phyloP scores from a whole-genome alignment of 2,329 filamentous ascomycete species.

The Leptographium procerum region DNA sequence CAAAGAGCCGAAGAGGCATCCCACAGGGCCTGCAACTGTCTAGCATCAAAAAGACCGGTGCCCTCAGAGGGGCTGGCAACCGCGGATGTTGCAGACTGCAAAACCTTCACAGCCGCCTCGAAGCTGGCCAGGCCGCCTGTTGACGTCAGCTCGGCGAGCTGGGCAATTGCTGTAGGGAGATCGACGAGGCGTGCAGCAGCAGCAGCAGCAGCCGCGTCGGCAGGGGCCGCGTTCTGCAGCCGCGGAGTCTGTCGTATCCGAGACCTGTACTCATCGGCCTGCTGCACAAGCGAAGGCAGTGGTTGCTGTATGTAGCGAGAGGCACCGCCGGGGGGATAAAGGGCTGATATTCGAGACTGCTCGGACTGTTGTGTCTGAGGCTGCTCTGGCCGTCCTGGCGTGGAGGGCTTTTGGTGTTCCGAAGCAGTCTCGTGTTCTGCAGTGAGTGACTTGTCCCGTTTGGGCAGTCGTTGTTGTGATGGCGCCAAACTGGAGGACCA shows the following conservation, averaged over 20 bases:
- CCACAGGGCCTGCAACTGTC: slow-evolving; percentile 8
- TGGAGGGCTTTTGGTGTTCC: too few species aligned
- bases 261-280: slow-evolving; percentile 2
- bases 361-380: background rate
- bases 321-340: too few species aligned
- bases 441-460: background rate
- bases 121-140: background rate
- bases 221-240: background rate
- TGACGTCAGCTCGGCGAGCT: background rate
- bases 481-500: too few species aligned
- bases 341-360: too few species aligned
- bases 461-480: too few species aligned
- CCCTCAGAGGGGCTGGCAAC: background rate
- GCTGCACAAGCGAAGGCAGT: background rate
- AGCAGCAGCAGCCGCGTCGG: background rate
- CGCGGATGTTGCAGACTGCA: background rate
- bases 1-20: slow-evolving; percentile 20
- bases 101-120: background rate
- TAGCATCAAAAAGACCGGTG: background rate
- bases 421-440: background rate
- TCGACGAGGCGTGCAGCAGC: background rate
- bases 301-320: background rate
- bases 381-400: background rate
- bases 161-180: background rate
- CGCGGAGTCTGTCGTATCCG: background rate